Base-by-base conservation (phyloP, 2,329 filamentous ascomycete species). In the Xenoacremonium recifei region DNA sequence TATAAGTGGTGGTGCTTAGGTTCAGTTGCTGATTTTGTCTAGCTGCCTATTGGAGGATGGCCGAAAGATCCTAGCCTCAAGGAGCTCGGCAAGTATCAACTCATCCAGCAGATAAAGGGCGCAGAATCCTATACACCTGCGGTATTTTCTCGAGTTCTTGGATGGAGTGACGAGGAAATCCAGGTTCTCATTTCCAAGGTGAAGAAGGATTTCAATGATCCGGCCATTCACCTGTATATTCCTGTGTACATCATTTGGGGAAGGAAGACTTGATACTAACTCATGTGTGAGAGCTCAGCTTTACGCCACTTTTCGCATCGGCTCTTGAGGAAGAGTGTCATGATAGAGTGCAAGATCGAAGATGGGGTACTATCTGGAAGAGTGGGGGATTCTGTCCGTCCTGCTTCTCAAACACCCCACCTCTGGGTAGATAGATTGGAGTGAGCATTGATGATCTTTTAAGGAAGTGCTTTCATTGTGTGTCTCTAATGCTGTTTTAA, bases 151-250 rank as follows among this genome's bases (percentile, higher is more conserved):
- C 39, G 44, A 6, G 44, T 47, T 5, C 39, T 48, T 21, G 45
- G 42, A n/a, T 48, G 45, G 45, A 16, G 27, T 2, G 35, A 45
- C 25, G 21, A 23, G 11, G 45, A 48, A 33, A 48, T 45, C 18
- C 42, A 48, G 19, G 42, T 45, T 3, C 29, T 49, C 16, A 46
- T 49, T 12, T 43, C 43, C 5, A 49, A 44, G 31, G 39, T 45
- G 3, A 49, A 49, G 40, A 43, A 46, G 6, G 45, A 50, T 29
- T 35, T 50, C 12, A 44, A 42, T 38, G 39, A 50, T 29, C 39
- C 47, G 29, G 37, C 41, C 9, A 37, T 45, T n/a, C 45, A 50
- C n/a, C 15, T 50, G 2, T 50, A 50, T 35, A 20, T 48, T 10
- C 45, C 47, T 5, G 30, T 33, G 3, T 45, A 48, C 21, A 36